phyloP scores from a whole-genome alignment of 176 grass and related monocot species.

The Secale cereale region DNA sequence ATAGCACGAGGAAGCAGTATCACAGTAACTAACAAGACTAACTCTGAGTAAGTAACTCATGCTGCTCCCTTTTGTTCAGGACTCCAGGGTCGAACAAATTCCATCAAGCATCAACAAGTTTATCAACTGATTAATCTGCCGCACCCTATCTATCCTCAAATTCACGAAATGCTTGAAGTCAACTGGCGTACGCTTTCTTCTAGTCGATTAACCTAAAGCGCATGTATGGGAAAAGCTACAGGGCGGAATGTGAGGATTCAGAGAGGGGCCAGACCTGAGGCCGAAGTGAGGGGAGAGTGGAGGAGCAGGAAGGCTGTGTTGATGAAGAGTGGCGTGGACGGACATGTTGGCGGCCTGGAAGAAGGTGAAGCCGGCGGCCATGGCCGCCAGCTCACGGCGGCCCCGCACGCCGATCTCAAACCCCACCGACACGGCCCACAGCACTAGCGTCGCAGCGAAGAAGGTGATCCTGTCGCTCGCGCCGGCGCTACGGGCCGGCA shows the following conservation, averaged over 20 bases:
- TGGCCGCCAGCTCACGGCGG: conserved; percentile 42
- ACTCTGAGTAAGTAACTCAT: not conserved
- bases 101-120: not conserved
- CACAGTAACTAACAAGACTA: too few species aligned
- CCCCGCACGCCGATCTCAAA: conserved; percentile 59
- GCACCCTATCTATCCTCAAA: not conserved
- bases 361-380: conserved; percentile 73
- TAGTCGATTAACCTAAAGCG: conserved; percentile 5
- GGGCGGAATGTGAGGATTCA: not conserved
- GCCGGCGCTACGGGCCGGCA: conserved; percentile 40
- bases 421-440: conserved; percentile 67
- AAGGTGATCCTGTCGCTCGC: conserved; percentile 32
- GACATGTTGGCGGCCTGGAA: conserved; percentile 78
- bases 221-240: conserved; percentile 1
- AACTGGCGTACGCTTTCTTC: not conserved
- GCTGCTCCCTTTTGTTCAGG: not conserved
- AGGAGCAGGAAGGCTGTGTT: conserved; percentile 86
- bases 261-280: conserved; percentile 40
- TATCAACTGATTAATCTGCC: not conserved
- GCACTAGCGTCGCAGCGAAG: conserved; percentile 77
- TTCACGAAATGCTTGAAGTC: not conserved
- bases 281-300: conserved; percentile 73
- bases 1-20: not conserved
- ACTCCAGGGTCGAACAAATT: not conserved
- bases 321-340: conserved; percentile 63